phyloP scores from a whole-genome alignment of 441 rosid genomes.

The Croton setiger region DNA sequence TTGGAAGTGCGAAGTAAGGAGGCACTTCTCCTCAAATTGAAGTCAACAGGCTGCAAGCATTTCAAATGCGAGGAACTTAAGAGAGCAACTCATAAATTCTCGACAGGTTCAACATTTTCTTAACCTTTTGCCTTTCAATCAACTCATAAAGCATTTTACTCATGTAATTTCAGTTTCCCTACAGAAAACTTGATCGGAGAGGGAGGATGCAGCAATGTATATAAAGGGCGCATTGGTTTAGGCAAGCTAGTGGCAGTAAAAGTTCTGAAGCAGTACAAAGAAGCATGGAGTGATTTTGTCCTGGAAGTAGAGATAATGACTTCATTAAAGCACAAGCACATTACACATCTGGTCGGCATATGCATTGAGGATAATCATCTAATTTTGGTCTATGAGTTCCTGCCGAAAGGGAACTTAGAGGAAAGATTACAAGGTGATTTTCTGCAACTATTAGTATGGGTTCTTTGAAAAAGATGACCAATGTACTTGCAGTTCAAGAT shows the following conservation, averaged over 20 bases:
- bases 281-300: constrained; percentile 59
- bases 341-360: constrained; percentile 55
- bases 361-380: constrained; percentile 49
- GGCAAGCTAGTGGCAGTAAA: constrained; percentile 65
- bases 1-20: constrained; percentile 24
- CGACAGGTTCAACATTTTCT: constrained; percentile 48
- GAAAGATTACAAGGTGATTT: constrained; percentile 54
- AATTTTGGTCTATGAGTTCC: constrained; percentile 61
- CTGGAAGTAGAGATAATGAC: constrained; percentile 66
- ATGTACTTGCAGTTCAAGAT: background rate
- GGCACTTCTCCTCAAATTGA: constrained; percentile 35
- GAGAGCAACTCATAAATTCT: constrained; percentile 59
- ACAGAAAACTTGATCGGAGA: constrained; percentile 68
- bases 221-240: constrained; percentile 58
- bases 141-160: constrained; percentile 31
- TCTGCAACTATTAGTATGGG: background rate
- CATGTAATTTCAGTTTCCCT: background rate
- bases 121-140: constrained; percentile 19
- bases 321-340: constrained; percentile 51
- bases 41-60: constrained; percentile 37
- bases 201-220: constrained; percentile 80
- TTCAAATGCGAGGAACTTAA: constrained; percentile 52
- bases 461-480: constrained; percentile 2
- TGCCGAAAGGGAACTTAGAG: constrained; percentile 66
- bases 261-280: constrained; percentile 54